Conservation (phyloP, 2,329 filamentous ascomycete genomes). For the Dactylellina sp. region DNA sequence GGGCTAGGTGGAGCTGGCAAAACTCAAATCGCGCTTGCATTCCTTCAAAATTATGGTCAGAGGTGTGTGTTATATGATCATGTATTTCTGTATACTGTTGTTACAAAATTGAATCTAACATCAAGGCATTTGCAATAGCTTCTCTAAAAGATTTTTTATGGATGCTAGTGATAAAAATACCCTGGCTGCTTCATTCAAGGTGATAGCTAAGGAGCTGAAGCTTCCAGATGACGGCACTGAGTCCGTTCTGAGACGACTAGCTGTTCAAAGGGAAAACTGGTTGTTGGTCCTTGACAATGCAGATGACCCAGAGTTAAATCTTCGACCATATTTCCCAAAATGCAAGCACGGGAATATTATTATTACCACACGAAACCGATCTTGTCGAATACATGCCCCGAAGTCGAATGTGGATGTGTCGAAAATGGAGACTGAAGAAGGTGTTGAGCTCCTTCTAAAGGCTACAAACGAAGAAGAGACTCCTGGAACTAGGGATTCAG, state of each 20-base stretch:
- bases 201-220: too few relatives aligned
- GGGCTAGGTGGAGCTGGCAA: slow-evolving; percentile 3
- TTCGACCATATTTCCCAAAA: neutral
- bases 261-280: neutral
- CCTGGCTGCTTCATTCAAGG: neutral
- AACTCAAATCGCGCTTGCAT: slow-evolving; percentile 3
- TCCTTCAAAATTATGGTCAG: neutral
- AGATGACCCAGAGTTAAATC: neutral
- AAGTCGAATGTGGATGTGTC: neutral
- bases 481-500: neutral
- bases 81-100: neutral
- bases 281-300: slow-evolving; percentile 10
- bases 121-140: neutral
- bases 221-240: too few relatives aligned
- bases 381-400: neutral
- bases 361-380: slow-evolving; percentile 10
- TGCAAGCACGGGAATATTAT: slow-evolving; percentile 16
- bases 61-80: neutral
- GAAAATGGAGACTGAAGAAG: neutral
- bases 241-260: too few relatives aligned
- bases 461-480: neutral
- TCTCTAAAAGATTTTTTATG: slow-evolving; percentile 1
- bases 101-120: neutral
- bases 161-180: neutral
- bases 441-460: slow-evolving; percentile 2